Evolutionary conservation across 2,329 filamentous ascomycete genomes (phyloP).

Genomic region (Aspergillus latus): DNA sequence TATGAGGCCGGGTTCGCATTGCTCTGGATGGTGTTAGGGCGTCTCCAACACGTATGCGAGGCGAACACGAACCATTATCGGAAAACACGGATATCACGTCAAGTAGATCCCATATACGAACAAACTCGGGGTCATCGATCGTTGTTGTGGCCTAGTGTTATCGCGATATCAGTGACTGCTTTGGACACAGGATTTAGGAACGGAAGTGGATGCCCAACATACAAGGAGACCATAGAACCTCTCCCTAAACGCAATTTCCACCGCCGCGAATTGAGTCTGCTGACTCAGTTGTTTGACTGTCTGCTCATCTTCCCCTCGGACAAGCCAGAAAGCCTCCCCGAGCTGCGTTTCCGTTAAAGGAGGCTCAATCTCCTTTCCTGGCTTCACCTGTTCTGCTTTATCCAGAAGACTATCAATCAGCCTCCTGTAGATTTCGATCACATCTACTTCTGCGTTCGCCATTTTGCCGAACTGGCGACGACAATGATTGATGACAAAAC

Average conservation of each 20-base stretch:
- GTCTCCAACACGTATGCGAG: background rate
- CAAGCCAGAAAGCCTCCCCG: slow-evolving; percentile 40
- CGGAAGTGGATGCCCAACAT: slow-evolving; percentile 35
- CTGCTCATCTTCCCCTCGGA: slow-evolving; percentile 31
- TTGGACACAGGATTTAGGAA: background rate
- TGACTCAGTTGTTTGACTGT: slow-evolving; percentile 46
- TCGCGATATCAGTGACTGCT: slow-evolving; percentile 16
- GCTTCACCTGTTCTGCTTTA: slow-evolving; percentile 61
- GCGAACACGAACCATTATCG: slow-evolving; percentile 66
- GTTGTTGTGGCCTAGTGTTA: slow-evolving; percentile 63
- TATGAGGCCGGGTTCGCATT: slow-evolving; percentile 74
- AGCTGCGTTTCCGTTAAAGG: slow-evolving; percentile 68
- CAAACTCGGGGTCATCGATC: slow-evolving; percentile 76
- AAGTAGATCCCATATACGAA: slow-evolving; percentile 86
- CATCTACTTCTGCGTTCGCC: slow-evolving; percentile 34
- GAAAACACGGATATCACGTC: slow-evolving; percentile 88
- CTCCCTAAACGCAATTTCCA: slow-evolving; percentile 80
- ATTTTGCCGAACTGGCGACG: slow-evolving; percentile 24
- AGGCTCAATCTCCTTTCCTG: slow-evolving; percentile 65
- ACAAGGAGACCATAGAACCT: slow-evolving; percentile 79
- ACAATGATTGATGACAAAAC: background rate
- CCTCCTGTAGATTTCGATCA: slow-evolving; percentile 47
- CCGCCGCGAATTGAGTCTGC: slow-evolving; percentile 62
- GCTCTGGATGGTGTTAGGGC: slow-evolving; percentile 39
- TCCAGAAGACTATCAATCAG: slow-evolving; percentile 60